A percentile compares a stretch with the other conserved stretches of the same genome.
Conservation (phyloP, 148 eudicot species). For the Chenopodium berlandieri region DNA sequence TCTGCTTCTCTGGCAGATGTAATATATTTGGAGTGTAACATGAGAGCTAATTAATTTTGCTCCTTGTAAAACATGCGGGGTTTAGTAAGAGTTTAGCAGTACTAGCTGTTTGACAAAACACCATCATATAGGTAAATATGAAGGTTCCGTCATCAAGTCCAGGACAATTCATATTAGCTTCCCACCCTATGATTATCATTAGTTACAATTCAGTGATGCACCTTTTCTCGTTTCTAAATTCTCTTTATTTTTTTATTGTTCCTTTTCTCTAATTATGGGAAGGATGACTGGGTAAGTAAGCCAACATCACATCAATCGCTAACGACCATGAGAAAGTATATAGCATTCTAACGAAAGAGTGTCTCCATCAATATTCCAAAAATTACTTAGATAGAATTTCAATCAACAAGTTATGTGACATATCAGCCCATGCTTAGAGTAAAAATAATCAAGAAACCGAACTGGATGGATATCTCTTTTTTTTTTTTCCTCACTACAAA, state of each 20-base stretch:
- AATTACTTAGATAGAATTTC: not conserved
- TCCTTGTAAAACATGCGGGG: not conserved
- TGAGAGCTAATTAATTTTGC: slow-evolving; percentile 11
- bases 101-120: not conserved
- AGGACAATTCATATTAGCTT: not conserved
- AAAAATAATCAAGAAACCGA: not conserved
- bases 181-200: not conserved
- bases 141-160: not conserved
- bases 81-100: not conserved
- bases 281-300: too few species aligned
- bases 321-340: too few species aligned
- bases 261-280: not conserved
- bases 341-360: not conserved
- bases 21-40: not conserved
- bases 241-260: not conserved
- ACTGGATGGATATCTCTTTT: too few species aligned
- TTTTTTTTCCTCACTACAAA: not conserved
- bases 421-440: not conserved
- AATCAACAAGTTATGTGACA: not conserved
- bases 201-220: not conserved
- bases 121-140: not conserved
- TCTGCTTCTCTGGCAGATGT: not conserved
- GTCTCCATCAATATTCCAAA: not conserved
- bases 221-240: not conserved
- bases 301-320: too few species aligned